phyloP scores from a whole-genome alignment of 2,329 filamentous ascomycete genomes.

The Decorospora gaudefroyi region DNA sequence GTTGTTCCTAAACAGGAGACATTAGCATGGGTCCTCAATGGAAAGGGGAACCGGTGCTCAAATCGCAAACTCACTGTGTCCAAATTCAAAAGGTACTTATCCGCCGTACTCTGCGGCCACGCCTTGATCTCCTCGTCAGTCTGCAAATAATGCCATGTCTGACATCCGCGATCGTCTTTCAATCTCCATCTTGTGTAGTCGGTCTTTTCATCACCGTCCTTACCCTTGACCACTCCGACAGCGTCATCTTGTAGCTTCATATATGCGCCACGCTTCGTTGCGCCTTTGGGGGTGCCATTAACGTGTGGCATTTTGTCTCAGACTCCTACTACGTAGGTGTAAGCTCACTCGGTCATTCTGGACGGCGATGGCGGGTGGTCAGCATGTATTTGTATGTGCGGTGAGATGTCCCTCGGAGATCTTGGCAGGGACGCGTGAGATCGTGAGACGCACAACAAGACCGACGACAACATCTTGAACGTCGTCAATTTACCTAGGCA shows the following conservation, averaged over 20 bases:
- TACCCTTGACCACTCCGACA: conserved; percentile 19
- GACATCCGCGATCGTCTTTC: conserved; percentile 77
- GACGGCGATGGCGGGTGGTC: conserved; percentile 8
- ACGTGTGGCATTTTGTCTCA: conserved; percentile 22
- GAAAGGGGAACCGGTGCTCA: background rate
- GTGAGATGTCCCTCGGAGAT: conserved; percentile 14
- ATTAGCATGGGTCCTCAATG: background rate
- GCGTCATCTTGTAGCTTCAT: conserved; percentile 17
- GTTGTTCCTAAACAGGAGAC: conserved; percentile 65
- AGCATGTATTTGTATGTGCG: conserved; percentile 7
- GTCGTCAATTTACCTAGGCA: too few relatives aligned
- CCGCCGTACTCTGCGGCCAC: conserved; percentile 88
- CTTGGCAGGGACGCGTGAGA: conserved; percentile 27
- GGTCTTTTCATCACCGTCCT: conserved; percentile 57
- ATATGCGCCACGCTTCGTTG: conserved; percentile 20
- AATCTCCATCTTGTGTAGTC: conserved; percentile 85
- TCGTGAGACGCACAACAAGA: background rate
- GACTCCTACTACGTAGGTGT: background rate
- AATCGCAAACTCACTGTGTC: conserved; percentile 63
- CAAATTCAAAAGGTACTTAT: conserved; percentile 84
- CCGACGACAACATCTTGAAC: too few relatives aligned
- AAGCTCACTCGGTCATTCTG: conserved; percentile 5
- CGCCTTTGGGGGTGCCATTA: conserved; percentile 33
- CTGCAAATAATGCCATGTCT: conserved; percentile 91
- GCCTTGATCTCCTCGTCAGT: conserved; percentile 69